Conservation (phyloP, 2,329 filamentous ascomycete genomes). For the Neopestalotiopsis sp. region DNA sequence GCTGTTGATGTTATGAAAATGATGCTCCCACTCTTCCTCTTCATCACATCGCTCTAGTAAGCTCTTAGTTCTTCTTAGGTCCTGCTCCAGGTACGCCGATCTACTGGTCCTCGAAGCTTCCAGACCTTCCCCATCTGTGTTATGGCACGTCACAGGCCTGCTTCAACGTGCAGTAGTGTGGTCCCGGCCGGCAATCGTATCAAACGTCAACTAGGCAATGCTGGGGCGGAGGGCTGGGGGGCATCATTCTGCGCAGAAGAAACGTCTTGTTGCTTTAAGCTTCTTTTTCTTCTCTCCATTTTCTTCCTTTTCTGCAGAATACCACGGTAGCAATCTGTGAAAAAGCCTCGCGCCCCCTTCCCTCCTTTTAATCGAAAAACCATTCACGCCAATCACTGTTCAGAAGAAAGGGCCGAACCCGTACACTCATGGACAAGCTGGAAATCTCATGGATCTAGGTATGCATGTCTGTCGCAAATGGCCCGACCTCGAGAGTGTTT, state of each 20-base stretch:
- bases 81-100: neutral
- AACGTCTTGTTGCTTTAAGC: constrained; percentile 17
- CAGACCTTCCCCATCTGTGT: constrained; percentile 30
- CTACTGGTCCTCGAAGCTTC: constrained; percentile 17
- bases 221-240: constrained; percentile 5
- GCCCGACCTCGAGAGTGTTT: neutral
- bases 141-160: constrained; percentile 35
- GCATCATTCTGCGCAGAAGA: constrained; percentile 22
- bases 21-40: too few relatives aligned
- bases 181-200: constrained; percentile 28
- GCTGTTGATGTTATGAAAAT: neutral
- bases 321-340: too few relatives aligned
- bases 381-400: neutral
- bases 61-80: too few relatives aligned
- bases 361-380: neutral
- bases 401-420: too few relatives aligned
- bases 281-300: neutral
- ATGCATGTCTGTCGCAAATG: too few relatives aligned
- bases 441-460: too few relatives aligned
- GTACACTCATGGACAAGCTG: too few relatives aligned
- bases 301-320: neutral
- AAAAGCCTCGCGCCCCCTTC: neutral
- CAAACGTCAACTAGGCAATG: constrained; percentile 24
- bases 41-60: too few relatives aligned
- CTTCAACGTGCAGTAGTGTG: constrained; percentile 27